Percentiles rank a stretch among this genome's conserved stretches.
phyloP scores from a whole-genome alignment of 2,329 filamentous ascomycete genomes.

The Tolypocladium tropicale region DNA sequence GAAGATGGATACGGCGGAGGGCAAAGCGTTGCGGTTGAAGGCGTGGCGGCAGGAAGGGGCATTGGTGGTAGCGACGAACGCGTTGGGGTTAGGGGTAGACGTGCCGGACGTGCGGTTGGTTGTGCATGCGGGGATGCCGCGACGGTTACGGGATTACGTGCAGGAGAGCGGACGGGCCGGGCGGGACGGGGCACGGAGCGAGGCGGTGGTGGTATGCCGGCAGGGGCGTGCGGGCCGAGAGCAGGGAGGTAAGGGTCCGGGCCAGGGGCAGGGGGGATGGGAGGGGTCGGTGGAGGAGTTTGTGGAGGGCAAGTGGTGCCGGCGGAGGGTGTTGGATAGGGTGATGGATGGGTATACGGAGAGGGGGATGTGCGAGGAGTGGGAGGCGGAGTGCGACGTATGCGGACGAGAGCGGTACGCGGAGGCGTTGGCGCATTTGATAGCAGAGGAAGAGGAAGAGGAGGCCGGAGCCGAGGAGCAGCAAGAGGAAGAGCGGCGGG shows the following conservation, averaged over 20 bases:
- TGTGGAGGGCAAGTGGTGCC: not conserved
- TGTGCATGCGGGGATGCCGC: conserved; percentile 3
- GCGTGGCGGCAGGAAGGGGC: not conserved
- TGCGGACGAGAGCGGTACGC: too few relatives aligned
- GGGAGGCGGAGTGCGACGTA: conserved; percentile 3
- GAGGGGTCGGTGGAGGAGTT: not conserved
- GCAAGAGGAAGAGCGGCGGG: too few relatives aligned
- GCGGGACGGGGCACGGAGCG: conserved; percentile 1
- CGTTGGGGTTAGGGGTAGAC: conserved; percentile 3
- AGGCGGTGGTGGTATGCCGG: conserved; percentile 2
- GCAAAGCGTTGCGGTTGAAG: not conserved
- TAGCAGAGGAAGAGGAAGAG: too few relatives aligned
- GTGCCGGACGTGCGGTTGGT: conserved; percentile 2
- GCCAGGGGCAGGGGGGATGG: not conserved
- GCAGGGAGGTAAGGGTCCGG: not conserved
- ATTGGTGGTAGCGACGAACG: conserved; percentile 2
- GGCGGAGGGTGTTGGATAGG: conserved; percentile 1
- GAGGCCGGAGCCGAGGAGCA: too few relatives aligned
- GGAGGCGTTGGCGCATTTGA: too few relatives aligned
- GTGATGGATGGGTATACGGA: conserved; percentile 1
- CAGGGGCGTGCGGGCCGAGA: not conserved
- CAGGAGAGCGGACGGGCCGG: conserved; percentile 5
- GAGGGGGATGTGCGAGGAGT: not conserved
- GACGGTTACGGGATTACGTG: conserved; percentile 2
- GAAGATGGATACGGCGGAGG: not conserved